Evolutionary conservation across 257 asterid genomes (phyloP), one percentile per base, ranked within the genome.

Genomic region (Handroanthus guayacan): DNA sequence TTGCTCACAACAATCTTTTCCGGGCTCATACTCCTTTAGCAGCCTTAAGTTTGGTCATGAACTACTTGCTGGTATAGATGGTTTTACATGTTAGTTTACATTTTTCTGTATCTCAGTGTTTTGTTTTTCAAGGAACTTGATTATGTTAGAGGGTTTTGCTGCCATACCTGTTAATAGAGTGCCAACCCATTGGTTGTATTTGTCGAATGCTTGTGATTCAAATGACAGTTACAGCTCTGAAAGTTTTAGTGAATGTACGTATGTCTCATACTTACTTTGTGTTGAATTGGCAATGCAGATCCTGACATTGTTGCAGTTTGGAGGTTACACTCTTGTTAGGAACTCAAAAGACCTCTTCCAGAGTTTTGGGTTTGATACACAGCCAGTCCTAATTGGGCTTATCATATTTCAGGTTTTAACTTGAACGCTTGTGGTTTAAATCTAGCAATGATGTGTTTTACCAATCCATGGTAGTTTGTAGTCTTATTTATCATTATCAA

Each of bases 331-430:
- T 60, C 97, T 95, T 14, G 92, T 93, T 47, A 91, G 98, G 86
- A 95, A 95, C 87, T 95, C 99, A 11, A 90, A 89, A 75, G 97
- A 93, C 72, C 83, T 95, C 81, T 95, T 93, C 84, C 93, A 79
- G 86, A 95, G 99, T 91, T 95, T 95, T 77, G 99, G 99, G 62
- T 95, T 95, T 84, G 97, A 93, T 78, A 91, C 98, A 5, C 98
- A 93, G 84, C 99, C 99, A 25, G 96, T 95, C 80, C 93, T 95
- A 62, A 93, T 95, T 77, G 99, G 99, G 69, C 97, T 95, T 57
- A 90, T 95, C 80, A 83, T 95, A 82, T 95, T 95, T 84, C 99
- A 93, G 99, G 99, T 90, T 84, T 47, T 56, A 67, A 81, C 48
- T 66, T 50, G 70, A n/a, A 43, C 38, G 45, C 47, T 36, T 50